Base-by-base conservation (phyloP, 331 rosid species). In the Spiraea crenata region DNA sequence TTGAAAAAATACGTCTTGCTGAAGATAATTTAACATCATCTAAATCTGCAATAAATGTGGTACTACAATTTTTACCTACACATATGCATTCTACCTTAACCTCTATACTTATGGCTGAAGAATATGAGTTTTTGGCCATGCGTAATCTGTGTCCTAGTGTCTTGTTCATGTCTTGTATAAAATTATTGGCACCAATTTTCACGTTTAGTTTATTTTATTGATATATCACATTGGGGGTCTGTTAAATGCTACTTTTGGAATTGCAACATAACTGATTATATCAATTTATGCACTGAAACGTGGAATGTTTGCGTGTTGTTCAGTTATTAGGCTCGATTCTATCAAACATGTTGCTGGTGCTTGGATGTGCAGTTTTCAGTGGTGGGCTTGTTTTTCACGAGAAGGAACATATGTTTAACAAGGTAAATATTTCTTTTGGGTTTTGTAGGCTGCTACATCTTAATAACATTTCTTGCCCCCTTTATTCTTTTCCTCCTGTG, bases 271-370 rank as follows among this genome's bases (percentile, higher is more conserved):
- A 83, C 76, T 92, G 71, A 92, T 92, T 57, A 90, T 92, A 74
- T 85, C 98, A 71, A 80, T 92, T 57, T 92, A 88, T 68, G 98
- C 98, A 50, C 74, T 92, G 80, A 82, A 85, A 82, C 85, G 77
- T 41, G 92, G 88, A 82, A 79, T 92, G 92, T n/a, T 64, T 69
- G 25, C 88, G 95, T 16, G 91, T 90, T 74, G 96, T 92, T 69
- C 95, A 92, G 10, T 79, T 92, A 39, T 78, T 92, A 73, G 96
- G 96, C 39, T 92, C 96, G 57, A 88, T 92, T 79, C 77, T 92
- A 78, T 92, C 98, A 34, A 90, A 92, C 77, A 83, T 92, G 98
- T 82, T 92, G 76, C 77, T 92, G 63, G 98, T 92, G 77, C 98
- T 92, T 74, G 98, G 98, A 62, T 92, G 89, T 77, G 95, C 98